These are phyloP conservation scores for Hemisphaericaspora lyxosophila DNA, from an alignment of 1,139 yeast genomes.

Conservation along the genomic window DNA sequence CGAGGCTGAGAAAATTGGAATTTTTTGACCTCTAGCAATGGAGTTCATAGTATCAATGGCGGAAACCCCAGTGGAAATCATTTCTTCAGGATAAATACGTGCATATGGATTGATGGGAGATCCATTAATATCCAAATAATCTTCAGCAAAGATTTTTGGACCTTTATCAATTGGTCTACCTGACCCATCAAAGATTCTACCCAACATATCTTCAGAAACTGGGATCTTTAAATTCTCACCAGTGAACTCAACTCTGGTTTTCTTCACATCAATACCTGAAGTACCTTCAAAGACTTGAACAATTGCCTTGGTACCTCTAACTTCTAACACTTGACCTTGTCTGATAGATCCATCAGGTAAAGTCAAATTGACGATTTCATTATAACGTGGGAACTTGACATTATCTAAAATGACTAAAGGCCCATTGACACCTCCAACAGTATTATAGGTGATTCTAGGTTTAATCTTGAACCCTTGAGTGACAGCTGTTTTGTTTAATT, in stretches of 20 bases:
- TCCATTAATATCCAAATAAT: constrained; percentile 95
- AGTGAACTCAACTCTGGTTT: constrained; percentile 94
- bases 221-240: constrained; percentile 92
- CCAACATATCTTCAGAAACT: constrained; percentile 95
- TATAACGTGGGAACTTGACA: constrained; percentile 93
- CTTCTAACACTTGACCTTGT: constrained; percentile 98
- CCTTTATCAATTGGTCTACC: constrained; percentile 99
- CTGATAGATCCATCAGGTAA: constrained; percentile 92
- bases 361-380: constrained; percentile 94
- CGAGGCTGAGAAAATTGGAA: constrained; percentile 97
- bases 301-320: constrained; percentile 93
- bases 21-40: constrained; percentile 99
- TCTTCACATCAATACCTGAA: constrained; percentile 95
- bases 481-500: constrained; percentile 86
- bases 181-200: constrained; percentile 97
- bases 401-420: constrained; percentile 95
- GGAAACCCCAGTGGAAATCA: constrained; percentile 98
- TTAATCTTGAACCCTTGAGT: constrained; percentile 86
- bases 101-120: constrained; percentile 98
- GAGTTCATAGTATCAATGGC: constrained; percentile 99
- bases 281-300: constrained; percentile 99
- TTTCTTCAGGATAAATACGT: constrained; percentile 98
- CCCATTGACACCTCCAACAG: constrained; percentile 97
- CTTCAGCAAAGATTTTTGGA: constrained; percentile 97
- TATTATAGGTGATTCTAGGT: constrained; percentile 89